Percentiles rank a stretch among this genome's conserved stretches.
Conservation (phyloP, 306 rosid genomes). For the Acacia melanoxylon region DNA sequence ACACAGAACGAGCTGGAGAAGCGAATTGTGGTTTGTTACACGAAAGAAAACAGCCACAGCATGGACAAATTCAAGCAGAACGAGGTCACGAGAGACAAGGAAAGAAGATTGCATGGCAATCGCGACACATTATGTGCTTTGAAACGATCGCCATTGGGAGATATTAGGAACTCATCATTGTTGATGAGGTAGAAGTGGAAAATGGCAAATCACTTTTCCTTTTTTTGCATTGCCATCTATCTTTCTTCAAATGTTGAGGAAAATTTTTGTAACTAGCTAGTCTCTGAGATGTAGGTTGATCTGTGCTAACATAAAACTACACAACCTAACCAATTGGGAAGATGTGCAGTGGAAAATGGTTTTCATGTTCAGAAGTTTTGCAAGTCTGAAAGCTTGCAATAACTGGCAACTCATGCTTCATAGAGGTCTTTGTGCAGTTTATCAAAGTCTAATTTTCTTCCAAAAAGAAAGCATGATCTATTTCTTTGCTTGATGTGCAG, state of each 20-base stretch:
- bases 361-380: not conserved
- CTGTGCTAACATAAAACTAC: conserved; percentile 22
- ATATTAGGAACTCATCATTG: conserved; percentile 64
- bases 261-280: conserved; percentile 19
- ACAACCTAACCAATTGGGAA: conserved; percentile 1
- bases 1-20: conserved; percentile 76
- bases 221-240: conserved; percentile 43
- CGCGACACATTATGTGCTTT: conserved; percentile 27
- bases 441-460: not conserved
- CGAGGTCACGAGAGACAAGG: conserved; percentile 40
- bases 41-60: conserved; percentile 55
- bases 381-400: not conserved
- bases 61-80: conserved; percentile 39
- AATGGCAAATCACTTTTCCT: conserved; percentile 47
- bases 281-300: not conserved
- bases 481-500: not conserved
- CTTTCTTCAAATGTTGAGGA: conserved; percentile 38
- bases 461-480: not conserved
- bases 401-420: not conserved
- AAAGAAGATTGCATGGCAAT: conserved; percentile 34
- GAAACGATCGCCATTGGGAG: conserved; percentile 55
- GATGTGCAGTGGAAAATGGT: not conserved
- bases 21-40: conserved; percentile 63
- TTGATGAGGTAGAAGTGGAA: conserved; percentile 52
- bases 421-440: not conserved